Evolutionary conservation across 768 basidiomycete species (phyloP), one percentile per base, ranked within the genome.

Genomic region (Mycena maculata): DNA sequence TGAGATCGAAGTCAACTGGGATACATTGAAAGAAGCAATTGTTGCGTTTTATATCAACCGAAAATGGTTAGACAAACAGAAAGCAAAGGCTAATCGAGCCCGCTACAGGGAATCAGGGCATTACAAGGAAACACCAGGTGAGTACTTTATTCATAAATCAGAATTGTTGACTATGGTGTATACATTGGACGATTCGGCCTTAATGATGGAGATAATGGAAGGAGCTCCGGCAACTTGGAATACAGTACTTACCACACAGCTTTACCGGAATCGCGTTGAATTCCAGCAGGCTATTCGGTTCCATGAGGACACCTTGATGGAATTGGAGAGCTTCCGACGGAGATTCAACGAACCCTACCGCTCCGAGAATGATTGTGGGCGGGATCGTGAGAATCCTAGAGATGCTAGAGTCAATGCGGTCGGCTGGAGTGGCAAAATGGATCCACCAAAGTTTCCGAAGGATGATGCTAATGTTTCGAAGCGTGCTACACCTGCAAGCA

Each of bases 171-270:
- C 42, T n/a, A 58, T 58, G 42, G 56, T 58, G 7, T 58, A 58
- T 16, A 44, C 56, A 1, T 13, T 58, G 20, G 56, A 58, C 33
- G 77, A 80, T 50, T 67, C 73, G 1, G 76, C 79, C 50, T 13
- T 78, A 4, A 81, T 81, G 13, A 69, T 71, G 28, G 76, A 80
- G 62, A 68, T 81, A 10, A 79, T 80, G 79, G 72, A 73, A 11
- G 76, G 76, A 2, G 77, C 75, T 15, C 80, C 80, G 13, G 13
- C 72, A 0, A 62, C 55, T 15, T 81, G 79, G 79, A 70, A 60
- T 12, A 72, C 73, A 0, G 64, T 75, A 13, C 58, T 76, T 16
- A 56, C 54, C 1, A 56, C 54, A 4, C 54, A 56, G 25, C 9
- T 56, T 4, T 41, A 56, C 11, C 36, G 39, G 3, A 23, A 54